Percentiles rank a stretch among this genome's conserved stretches.
phyloP scores from a whole-genome alignment of 1,284 basidiomycete species.

The Grifola frondosa region DNA sequence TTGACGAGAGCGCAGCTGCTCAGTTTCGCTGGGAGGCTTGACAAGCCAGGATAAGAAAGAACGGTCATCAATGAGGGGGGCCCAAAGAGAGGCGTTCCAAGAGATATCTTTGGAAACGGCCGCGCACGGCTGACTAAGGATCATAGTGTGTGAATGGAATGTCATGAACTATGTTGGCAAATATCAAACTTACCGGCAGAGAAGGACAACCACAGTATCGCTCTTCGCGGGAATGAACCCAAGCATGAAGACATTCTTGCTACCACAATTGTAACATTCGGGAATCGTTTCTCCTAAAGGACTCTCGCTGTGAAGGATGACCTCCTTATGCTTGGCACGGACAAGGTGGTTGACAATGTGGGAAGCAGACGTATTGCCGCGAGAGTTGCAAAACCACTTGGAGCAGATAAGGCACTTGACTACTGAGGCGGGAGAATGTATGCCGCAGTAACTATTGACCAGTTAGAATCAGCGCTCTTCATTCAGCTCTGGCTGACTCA shows the following conservation, averaged over 20 bases:
- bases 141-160: constrained; percentile 1
- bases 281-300: constrained; percentile 97
- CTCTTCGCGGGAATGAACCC: constrained; percentile 99
- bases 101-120: constrained; percentile 97
- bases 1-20: constrained; percentile 92
- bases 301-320: constrained; percentile 92
- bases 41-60: constrained; percentile 99
- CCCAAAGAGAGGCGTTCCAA: constrained; percentile 98
- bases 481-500: constrained; percentile 39
- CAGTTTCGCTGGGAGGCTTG: constrained; percentile 93
- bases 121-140: constrained; percentile 89
- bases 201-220: constrained; percentile 97
- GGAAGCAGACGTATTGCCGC: constrained; percentile 95
- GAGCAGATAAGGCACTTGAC: constrained; percentile 95
- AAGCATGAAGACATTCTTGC: constrained; percentile 99
- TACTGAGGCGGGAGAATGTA: constrained; percentile 95
- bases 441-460: constrained; percentile 92
- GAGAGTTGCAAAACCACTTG: constrained; percentile 99
- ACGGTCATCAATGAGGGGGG: constrained; percentile 96
- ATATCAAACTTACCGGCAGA: constrained; percentile 76
- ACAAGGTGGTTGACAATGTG: constrained; percentile 99
- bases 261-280: constrained; percentile 99
- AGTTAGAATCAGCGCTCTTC: constrained; percentile 2
- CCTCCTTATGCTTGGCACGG: constrained; percentile 98
- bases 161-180: background rate